Percentiles rank a stretch among this genome's conserved stretches.
Evolutionary conservation across 129 eudicot genomes (phyloP).

Genomic region (Ambrosia trifida): DNA sequence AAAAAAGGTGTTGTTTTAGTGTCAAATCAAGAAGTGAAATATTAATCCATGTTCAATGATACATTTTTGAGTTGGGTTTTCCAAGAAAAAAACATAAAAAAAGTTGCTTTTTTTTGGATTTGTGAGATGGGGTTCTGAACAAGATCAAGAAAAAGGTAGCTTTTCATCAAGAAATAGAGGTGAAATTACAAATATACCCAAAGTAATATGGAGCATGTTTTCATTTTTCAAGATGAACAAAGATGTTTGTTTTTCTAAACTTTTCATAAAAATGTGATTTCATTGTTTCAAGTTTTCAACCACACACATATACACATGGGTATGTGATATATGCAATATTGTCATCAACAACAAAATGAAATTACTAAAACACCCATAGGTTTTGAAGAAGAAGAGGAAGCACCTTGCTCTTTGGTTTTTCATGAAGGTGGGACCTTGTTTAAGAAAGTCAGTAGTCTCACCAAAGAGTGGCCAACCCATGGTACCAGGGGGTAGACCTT

Average conservation of each 20-base stretch:
- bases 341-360: background rate
- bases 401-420: constrained; percentile 97
- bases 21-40: constrained; percentile 2
- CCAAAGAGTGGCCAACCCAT: constrained; percentile 99
- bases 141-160: constrained; percentile 26
- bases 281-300: background rate
- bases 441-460: constrained; percentile 94
- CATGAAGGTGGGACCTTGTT: constrained; percentile 93
- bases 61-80: constrained; percentile 29
- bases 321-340: background rate
- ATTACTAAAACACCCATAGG: constrained; percentile 1
- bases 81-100: constrained; percentile 11
- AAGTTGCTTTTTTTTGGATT: background rate
- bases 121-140: constrained; percentile 22
- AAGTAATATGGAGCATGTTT: background rate
- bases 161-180: constrained; percentile 12
- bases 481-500: constrained; percentile 96
- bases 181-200: background rate
- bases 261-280: background rate
- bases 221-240: constrained; percentile 17
- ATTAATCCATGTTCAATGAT: constrained; percentile 7
- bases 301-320: background rate
- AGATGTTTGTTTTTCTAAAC: background rate
- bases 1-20: background rate
- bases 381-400: constrained; percentile 13